Evolutionary conservation across 2,329 filamentous ascomycete species (phyloP).

Genomic region (Aspergillus uvarum): DNA sequence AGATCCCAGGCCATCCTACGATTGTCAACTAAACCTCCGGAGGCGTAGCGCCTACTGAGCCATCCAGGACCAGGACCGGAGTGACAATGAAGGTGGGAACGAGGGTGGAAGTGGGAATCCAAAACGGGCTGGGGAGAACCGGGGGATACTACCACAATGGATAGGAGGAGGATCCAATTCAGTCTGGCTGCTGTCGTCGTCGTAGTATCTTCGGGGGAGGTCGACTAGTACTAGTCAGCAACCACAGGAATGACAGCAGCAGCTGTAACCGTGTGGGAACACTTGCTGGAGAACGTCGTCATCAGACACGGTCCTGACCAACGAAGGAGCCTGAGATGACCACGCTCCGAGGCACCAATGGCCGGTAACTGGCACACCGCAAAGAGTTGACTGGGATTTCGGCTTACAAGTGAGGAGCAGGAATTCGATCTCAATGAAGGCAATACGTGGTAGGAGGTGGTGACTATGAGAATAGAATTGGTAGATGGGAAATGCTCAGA

Average conservation of each 20-base stretch:
- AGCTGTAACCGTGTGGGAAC: neutral
- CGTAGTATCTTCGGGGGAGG: neutral
- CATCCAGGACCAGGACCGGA: neutral
- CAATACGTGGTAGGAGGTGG: neutral
- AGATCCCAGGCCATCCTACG: slow-evolving; percentile 20
- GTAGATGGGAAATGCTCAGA: neutral
- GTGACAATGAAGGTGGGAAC: neutral
- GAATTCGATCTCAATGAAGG: neutral
- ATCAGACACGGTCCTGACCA: slow-evolving; percentile 3
- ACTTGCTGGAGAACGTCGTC: slow-evolving; percentile 3
- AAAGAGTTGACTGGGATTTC: neutral
- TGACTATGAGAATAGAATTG: slow-evolving; percentile 5
- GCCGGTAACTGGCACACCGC: neutral
- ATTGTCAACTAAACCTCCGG: slow-evolving; percentile 9
- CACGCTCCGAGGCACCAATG: neutral
- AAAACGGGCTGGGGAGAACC: slow-evolving; percentile 5
- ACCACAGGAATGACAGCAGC: slow-evolving; percentile 4
- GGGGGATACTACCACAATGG: slow-evolving; percentile 8
- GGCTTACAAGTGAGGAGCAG: slow-evolving; percentile 2
- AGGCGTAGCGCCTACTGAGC: neutral
- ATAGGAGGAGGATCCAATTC: slow-evolving; percentile 7
- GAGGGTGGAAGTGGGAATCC: slow-evolving; percentile 11
- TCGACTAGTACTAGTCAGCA: slow-evolving; percentile 2
- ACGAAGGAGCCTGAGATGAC: slow-evolving; percentile 7
- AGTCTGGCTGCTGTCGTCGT: slow-evolving; percentile 6